Conservation (phyloP, 441 rosid genomes). For the Brassica hybrid region DNA sequence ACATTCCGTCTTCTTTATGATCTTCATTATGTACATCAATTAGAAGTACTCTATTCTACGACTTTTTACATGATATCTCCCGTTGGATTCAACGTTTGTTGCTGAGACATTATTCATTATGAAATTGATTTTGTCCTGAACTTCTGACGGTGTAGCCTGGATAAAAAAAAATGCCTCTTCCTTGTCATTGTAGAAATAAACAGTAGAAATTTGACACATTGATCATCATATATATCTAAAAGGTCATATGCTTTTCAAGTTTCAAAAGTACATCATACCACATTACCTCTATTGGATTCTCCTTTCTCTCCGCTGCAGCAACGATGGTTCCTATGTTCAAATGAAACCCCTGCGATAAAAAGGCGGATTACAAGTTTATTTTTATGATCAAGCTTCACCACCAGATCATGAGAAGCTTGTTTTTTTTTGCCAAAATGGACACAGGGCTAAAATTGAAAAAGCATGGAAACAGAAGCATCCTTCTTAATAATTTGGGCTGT, state of each 20-base stretch:
- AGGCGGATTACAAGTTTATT: too few species aligned
- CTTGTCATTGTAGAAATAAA: constrained; percentile 5
- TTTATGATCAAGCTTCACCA: too few species aligned
- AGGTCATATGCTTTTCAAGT: not conserved
- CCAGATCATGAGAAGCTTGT: too few species aligned
- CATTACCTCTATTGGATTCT: not conserved
- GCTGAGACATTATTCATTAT: constrained; percentile 74
- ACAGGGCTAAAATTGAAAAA: too few species aligned
- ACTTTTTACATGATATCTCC: constrained; percentile 30
- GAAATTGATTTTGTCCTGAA: constrained; percentile 79
- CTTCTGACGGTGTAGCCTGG: constrained; percentile 78
- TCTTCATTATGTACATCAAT: not conserved
- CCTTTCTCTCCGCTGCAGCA: too few species aligned
- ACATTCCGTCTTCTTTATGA: constrained; percentile 15
- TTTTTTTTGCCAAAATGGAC: too few species aligned
- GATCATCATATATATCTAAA: not conserved
- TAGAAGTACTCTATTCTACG: constrained; percentile 3
- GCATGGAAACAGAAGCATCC: too few species aligned
- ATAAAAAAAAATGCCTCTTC: not conserved
- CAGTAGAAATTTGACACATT: not conserved
- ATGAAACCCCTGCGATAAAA: too few species aligned
- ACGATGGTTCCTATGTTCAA: too few species aligned
- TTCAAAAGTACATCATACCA: too few species aligned
- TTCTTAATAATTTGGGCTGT: too few species aligned
- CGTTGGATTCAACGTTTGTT: constrained; percentile 71